These are phyloP conservation scores for Wolfiporia cocos DNA, from an alignment of 1,284 basidiomycete species.

Conservation along the genomic window DNA sequence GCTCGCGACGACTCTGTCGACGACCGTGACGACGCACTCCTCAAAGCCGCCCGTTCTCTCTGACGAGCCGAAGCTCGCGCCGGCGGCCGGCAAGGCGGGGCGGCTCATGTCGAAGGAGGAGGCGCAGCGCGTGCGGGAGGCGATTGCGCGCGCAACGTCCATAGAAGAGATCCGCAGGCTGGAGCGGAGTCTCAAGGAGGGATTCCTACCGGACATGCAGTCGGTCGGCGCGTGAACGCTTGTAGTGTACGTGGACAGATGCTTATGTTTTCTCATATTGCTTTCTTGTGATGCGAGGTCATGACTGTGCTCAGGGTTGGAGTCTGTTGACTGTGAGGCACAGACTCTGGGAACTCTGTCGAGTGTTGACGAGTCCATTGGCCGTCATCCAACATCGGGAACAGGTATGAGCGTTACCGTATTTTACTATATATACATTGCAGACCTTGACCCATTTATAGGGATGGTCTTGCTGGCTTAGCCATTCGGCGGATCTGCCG, in stretches of 20 bases:
- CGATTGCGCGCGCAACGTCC: slow-evolving; percentile 86
- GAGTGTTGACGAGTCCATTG: too few relatives aligned
- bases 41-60: slow-evolving; percentile 53
- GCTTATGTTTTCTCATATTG: slow-evolving; percentile 24
- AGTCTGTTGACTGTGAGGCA: too few relatives aligned
- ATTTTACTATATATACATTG: too few relatives aligned
- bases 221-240: slow-evolving; percentile 60
- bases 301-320: too few relatives aligned
- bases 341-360: too few relatives aligned
- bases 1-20: slow-evolving; percentile 73
- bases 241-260: slow-evolving; percentile 21
- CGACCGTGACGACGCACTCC: slow-evolving; percentile 61
- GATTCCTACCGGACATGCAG: slow-evolving; percentile 74
- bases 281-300: slow-evolving; percentile 12
- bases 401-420: too few relatives aligned
- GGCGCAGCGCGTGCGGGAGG: slow-evolving; percentile 82
- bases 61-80: slow-evolving; percentile 66
- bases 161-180: slow-evolving; percentile 87
- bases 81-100: slow-evolving; percentile 61
- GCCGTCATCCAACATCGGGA: too few relatives aligned
- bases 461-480: too few relatives aligned
- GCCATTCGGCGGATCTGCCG: too few relatives aligned
- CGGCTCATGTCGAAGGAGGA: slow-evolving; percentile 91
- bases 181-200: slow-evolving; percentile 85
- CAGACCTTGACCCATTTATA: too few relatives aligned